These are phyloP conservation scores for Gnaphalium uliginosum DNA, from an alignment of 129 eudicot genomes.

Conservation along the genomic window DNA sequence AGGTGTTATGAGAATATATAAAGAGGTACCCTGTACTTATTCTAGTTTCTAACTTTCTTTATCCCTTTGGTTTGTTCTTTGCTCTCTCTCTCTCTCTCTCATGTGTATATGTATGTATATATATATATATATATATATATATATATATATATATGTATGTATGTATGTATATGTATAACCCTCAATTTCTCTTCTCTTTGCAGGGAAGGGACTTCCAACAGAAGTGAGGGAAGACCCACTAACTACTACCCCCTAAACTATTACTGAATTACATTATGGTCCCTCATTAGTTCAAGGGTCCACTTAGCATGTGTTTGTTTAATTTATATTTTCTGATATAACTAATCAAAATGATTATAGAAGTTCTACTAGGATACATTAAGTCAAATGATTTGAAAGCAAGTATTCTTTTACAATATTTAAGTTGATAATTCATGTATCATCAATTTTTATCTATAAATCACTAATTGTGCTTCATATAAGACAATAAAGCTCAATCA, in stretches of 20 bases:
- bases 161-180: not conserved
- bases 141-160: not conserved
- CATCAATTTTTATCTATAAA: too few species aligned
- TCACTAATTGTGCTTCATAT: too few species aligned
- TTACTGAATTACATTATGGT: not conserved
- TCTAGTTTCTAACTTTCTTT: conserved; percentile 45
- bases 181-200: conserved; percentile 46
- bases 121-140: not conserved
- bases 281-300: conserved; percentile 7
- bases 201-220: conserved; percentile 74
- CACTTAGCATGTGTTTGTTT: not conserved
- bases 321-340: not conserved
- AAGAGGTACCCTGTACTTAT: conserved; percentile 36
- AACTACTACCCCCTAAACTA: conserved; percentile 43
- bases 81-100: conserved; percentile 28
- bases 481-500: too few species aligned
- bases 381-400: not conserved
- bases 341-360: not conserved
- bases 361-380: not conserved
- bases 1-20: conserved; percentile 23
- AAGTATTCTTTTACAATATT: too few species aligned
- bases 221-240: conserved; percentile 64
- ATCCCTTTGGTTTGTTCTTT: conserved; percentile 36
- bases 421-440: too few species aligned
- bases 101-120: too few species aligned